Base-by-base conservation (phyloP, 805 yeast species). In the Candida berthetii region DNA sequence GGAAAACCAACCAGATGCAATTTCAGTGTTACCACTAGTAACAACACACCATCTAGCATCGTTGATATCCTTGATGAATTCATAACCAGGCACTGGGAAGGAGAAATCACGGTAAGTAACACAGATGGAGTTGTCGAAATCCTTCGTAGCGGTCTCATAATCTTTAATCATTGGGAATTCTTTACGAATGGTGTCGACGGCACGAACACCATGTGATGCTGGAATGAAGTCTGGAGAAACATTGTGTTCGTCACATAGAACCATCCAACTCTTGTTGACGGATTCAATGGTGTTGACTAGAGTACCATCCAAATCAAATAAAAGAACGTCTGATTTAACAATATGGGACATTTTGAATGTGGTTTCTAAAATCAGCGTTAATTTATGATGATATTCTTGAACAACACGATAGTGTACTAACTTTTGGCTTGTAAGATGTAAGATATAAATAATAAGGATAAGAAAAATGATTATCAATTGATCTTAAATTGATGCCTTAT, bases 241-340 rank as follows among this genome's bases (percentile, higher is more conserved):
- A 57, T 74, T 76, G 46, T 87, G 78, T 64, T 83, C 76, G 55
- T 76, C 71, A 54, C 85, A 85, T 56, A 84, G 74, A 44, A 78
- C 82, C 54, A 75, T 76, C 95, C 95, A 87, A 68, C 85, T 78
- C 55, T 79, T 83, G 56, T 85, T 87, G 47, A 86, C 85, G 44
- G 93, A 86, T 42, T 78, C 80, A 45, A 90, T 86, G 32, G 95
- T 84, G 61, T 83, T 79, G 58, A 87, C 87, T 57, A 87, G 69
- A 25, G 96, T 87, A 41, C 96, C 96, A 60, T 87, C 96, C 40
- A 89, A 79, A 66, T 87, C 96, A 64, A 87, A 87, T 47, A 85
- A 74, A 48, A 52, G 43, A n/a, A 56, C 31, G 31, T 55, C 61
- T 3, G 57, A 36, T 25, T 47, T 36, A 4, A 53, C 39, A 27